These are phyloP conservation scores for Aspergillus olivimuriae DNA, from an alignment of 495 filamentous ascomycete species.

Conservation along the genomic window DNA sequence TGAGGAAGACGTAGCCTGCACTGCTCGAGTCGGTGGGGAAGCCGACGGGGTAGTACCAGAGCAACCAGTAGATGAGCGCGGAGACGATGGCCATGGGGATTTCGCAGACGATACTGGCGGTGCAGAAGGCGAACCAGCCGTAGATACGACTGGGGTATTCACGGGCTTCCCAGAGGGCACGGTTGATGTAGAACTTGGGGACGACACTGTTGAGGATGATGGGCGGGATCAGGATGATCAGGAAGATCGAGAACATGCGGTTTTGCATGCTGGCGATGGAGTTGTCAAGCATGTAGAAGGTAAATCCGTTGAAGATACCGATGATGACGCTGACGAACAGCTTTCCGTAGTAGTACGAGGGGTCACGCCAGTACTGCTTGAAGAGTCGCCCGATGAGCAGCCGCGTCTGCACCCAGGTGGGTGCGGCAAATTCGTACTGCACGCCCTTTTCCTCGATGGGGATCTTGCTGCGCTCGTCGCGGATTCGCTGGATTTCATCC, in stretches of 20 bases:
- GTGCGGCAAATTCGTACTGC: conserved; percentile 58
- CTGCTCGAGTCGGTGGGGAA: conserved; percentile 55
- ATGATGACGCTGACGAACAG: conserved; percentile 64
- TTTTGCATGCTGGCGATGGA: conserved; percentile 68
- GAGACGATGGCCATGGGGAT: conserved; percentile 64
- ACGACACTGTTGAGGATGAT: conserved; percentile 71
- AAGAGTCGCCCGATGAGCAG: conserved; percentile 62
- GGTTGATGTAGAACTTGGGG: conserved; percentile 77
- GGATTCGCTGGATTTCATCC: conserved; percentile 56
- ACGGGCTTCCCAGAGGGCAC: conserved; percentile 66
- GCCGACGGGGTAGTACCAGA: conserved; percentile 78
- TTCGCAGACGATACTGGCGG: conserved; percentile 68
- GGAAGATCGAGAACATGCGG: conserved; percentile 71
- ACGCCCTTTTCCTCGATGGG: conserved; percentile 29
- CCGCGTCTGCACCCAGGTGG: conserved; percentile 50
- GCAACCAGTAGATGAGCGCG: conserved; percentile 60
- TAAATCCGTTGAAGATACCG: conserved; percentile 76
- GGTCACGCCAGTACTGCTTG: conserved; percentile 62
- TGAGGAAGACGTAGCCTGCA: conserved; percentile 78
- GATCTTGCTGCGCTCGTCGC: conserved; percentile 45
- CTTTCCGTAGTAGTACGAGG: conserved; percentile 70
- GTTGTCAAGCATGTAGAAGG: conserved; percentile 70
- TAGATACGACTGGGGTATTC: conserved; percentile 77
- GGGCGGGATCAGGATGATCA: conserved; percentile 68
- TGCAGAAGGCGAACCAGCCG: conserved; percentile 76